Evolutionary conservation across 2,329 filamentous ascomycete genomes (phyloP), one percentile per base, ranked within the genome.

Genomic region (Xylariaceae sp.): DNA sequence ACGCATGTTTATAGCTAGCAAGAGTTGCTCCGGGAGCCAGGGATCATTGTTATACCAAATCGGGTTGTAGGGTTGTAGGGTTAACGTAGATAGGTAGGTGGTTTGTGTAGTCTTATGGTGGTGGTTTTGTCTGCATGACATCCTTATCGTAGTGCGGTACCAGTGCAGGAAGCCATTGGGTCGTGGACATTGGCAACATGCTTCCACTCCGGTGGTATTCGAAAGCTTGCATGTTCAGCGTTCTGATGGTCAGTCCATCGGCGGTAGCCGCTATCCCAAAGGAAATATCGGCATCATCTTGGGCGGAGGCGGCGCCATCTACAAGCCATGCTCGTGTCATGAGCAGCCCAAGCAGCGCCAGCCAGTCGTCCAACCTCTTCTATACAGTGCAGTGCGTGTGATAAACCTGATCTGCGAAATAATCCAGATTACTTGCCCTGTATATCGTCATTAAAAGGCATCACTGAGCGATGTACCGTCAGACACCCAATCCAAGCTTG

Each of bases 101-200:
- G 47, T 41, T 56, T 55, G 53, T 49, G 57, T 54, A 53, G 50
- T 41, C 37, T 59, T 53, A 56, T 39, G 23, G 39, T 54, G 23
- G 23, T 30, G 23, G 23, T 61, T 63, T 58, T 41, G 37, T 53
- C 45, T 59, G 57, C 61, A 63, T 57, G 53, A 58, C 55, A 60
- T 56, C 44, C 47, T 60, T 57, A 59, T 61, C 51, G 51, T 35
- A 50, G 51, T 44, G 45, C 53, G 51, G 58, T 56, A 56, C 62
- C 41, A 51, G 13, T 47, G 41, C 44, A 55, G 49, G 57, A 56
- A 41, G 55, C n/a, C 41, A 51, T 30, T 10, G 11, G 56, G 34
- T 35, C 35, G 41, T 13, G 48, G 56, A 18, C 56, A 23, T 30
- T 44, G 58, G 54, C 53, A 55, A 45, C 41, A 48, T 37, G 49